Base-by-base conservation (phyloP, 2,329 filamentous ascomycete genomes). In the Metarhizium robertsii region DNA sequence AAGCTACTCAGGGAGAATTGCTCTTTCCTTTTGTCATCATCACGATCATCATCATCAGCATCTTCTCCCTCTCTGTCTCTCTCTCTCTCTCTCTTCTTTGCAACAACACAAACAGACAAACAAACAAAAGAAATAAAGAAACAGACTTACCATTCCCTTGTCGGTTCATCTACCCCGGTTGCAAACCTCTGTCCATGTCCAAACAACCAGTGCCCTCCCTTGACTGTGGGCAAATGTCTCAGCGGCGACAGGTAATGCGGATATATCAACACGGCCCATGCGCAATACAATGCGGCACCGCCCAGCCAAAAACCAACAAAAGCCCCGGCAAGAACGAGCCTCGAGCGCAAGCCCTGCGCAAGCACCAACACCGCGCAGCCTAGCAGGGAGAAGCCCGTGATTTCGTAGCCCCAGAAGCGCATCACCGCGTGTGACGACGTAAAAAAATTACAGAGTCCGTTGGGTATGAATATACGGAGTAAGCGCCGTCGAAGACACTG, bases 241-340 rank as follows among this genome's bases (percentile, higher is more conserved):
- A 81, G 66, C 2, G 78, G 76, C 20, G 79, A 82, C 60, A 79
- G 70, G 60, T 72, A 65, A 32, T 73, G 71, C 16, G 79, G 79
- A 60, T 76, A 81, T 36, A 81, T 63, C 45, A 79, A 65, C 25
- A 76, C 61, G 2, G 60, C 60, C 70, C 73, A 81, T n/a, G 73
- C 14, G 16, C 47, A 64, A 65, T 69, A 78, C 3, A 61, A 40
- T 8, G 71, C 38, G 20, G 70, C 57, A 57, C 74, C 69, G 3
- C 69, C 50, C 2, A 67, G 6, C 69, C 70, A 79, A 32, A 68
- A 56, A 13, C 58, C 58, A 6, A 61, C 45, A 53, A 78, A 78
- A 40, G 59, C 63, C 45, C 58, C 52, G 14, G 69, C 18, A 14
- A 76, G 69, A 13, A 63, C 53, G 7, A 59, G 55, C 25, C 60